These are phyloP conservation scores for Beauveria sp. DNA, from an alignment of 2,329 filamentous ascomycete species.

Conservation along the genomic window DNA sequence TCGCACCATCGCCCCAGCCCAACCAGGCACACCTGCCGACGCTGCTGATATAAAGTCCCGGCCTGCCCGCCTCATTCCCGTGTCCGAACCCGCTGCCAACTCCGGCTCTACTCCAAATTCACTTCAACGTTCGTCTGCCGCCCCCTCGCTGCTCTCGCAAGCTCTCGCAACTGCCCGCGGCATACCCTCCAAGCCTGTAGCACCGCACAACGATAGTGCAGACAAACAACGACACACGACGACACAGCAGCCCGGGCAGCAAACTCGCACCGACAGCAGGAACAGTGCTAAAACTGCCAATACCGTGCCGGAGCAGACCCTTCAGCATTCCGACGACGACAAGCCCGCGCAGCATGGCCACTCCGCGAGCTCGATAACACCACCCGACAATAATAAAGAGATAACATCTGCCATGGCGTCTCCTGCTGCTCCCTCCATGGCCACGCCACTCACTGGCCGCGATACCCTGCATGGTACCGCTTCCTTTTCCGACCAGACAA, in stretches of 20 bases:
- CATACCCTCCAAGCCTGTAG: constrained; percentile 4
- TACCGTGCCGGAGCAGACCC: neutral
- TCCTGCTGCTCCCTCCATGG: constrained; percentile 14
- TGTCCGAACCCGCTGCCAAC: neutral
- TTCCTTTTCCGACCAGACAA: constrained; percentile 24
- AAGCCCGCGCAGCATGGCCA: constrained; percentile 1
- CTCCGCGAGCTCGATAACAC: neutral
- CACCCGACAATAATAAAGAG: constrained; percentile 12
- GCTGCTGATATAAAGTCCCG: constrained; percentile 10
- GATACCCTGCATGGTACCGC: constrained; percentile 25
- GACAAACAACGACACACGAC: neutral
- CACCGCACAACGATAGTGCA: neutral
- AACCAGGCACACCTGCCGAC: constrained; percentile 4
- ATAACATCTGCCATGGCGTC: constrained; percentile 20
- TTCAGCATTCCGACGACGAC: neutral
- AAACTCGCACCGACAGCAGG: neutral
- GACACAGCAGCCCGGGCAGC: neutral
- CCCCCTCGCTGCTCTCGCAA: constrained; percentile 10
- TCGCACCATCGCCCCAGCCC: neutral
- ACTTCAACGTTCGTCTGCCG: neutral
- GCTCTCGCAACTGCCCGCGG: constrained; percentile 11
- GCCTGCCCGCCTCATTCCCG: neutral
- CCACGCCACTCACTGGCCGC: constrained; percentile 18
- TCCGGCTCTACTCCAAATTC: neutral
- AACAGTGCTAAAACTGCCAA: neutral